Conservation (phyloP, 108 stramenopile species). For the Nitzschia putrida region DNA sequence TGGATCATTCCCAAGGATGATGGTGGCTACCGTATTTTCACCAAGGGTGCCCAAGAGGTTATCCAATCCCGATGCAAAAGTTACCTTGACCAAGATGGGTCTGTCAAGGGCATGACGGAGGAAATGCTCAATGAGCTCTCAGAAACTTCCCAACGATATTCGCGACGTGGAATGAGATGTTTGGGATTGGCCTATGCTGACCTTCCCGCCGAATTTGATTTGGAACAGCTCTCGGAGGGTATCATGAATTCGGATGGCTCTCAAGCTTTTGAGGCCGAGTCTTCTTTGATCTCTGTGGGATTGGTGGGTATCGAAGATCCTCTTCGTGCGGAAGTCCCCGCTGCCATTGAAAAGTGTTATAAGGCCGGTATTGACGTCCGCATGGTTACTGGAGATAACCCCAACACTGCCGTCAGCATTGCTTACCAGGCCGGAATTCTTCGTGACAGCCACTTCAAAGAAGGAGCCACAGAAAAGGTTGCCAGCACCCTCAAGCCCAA, state of each 20-base stretch:
- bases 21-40: constrained; percentile 81
- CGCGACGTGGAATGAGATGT: constrained; percentile 80
- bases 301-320: constrained; percentile 98
- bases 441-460: constrained; percentile 68
- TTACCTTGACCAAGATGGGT: constrained; percentile 32
- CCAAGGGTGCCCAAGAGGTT: constrained; percentile 88
- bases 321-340: constrained; percentile 87
- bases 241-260: constrained; percentile 74
- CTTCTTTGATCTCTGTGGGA: constrained; percentile 68
- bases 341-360: constrained; percentile 86
- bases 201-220: constrained; percentile 61
- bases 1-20: constrained; percentile 74
- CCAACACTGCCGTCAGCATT: constrained; percentile 93
- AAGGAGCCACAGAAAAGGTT: constrained; percentile 56
- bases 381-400: constrained; percentile 96
- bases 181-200: constrained; percentile 83
- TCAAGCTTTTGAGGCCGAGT: constrained; percentile 64
- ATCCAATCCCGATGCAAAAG: constrained; percentile 59
- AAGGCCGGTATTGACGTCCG: constrained; percentile 94
- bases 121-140: constrained; percentile 32
- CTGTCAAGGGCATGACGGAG: constrained; percentile 38
- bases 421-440: constrained; percentile 86
- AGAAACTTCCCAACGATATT: constrained; percentile 59
- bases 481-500: constrained; percentile 72
- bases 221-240: constrained; percentile 50